These are phyloP conservation scores for Fusarium floridanum DNA, from an alignment of 2,329 filamentous ascomycete species.

Conservation along the genomic window DNA sequence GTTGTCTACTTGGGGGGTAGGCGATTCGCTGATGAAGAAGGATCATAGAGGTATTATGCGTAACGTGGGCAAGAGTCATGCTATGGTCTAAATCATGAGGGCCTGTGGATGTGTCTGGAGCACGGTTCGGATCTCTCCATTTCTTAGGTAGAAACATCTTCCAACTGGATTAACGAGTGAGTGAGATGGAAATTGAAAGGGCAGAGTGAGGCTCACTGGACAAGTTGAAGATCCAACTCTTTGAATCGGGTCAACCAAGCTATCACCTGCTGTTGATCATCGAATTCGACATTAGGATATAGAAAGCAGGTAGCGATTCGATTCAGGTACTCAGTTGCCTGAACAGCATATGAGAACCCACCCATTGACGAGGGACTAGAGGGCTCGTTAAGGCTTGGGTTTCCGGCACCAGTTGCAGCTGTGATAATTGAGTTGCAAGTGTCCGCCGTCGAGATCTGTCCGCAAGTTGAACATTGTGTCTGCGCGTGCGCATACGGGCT, in stretches of 20 bases:
- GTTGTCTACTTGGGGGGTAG: neutral
- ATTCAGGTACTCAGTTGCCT: conserved; percentile 9
- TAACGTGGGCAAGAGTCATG: conserved; percentile 12
- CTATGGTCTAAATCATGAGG: conserved; percentile 14
- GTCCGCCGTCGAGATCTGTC: neutral
- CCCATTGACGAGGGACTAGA: neutral
- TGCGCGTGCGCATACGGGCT: neutral
- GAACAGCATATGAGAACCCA: conserved; percentile 3
- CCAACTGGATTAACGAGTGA: neutral
- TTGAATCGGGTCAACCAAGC: conserved; percentile 5
- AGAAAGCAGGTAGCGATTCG: neutral
- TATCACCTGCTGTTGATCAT: conserved; percentile 1
- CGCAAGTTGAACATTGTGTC: neutral
- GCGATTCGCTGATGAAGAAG: conserved; percentile 10
- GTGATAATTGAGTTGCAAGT: neutral
- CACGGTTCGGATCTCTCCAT: neutral
- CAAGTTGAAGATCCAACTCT: conserved; percentile 4
- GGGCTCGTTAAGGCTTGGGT: neutral
- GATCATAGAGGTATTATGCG: conserved; percentile 15
- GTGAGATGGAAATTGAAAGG: neutral
- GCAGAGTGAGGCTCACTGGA: neutral
- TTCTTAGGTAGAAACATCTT: conserved; percentile 10
- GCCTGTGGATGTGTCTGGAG: conserved; percentile 8
- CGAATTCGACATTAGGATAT: neutral
- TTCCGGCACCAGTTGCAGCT: neutral